These are phyloP conservation scores for Ascochyta pisi DNA, from an alignment of 2,329 filamentous ascomycete genomes.

Conservation along the genomic window DNA sequence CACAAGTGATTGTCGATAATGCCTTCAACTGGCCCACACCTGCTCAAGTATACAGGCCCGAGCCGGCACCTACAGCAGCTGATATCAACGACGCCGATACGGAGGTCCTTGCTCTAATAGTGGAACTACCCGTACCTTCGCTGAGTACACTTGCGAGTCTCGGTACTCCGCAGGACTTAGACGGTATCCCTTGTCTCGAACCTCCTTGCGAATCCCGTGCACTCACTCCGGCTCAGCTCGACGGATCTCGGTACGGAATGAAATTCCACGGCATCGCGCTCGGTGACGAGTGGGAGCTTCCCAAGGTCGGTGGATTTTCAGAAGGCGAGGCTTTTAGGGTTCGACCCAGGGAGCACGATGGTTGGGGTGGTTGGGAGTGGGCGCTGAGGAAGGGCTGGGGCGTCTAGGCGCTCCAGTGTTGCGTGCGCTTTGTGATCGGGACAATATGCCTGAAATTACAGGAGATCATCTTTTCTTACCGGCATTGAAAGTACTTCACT, in stretches of 20 bases:
- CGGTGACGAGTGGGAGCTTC: constrained; percentile 22
- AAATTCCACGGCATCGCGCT: constrained; percentile 21
- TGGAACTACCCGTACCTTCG: constrained; percentile 16
- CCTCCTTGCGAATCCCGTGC: constrained; percentile 21
- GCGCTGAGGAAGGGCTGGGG: constrained; percentile 16
- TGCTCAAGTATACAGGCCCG: constrained; percentile 21
- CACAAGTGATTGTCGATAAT: not conserved
- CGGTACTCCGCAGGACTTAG: not conserved
- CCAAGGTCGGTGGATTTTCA: not conserved
- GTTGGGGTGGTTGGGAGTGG: constrained; percentile 34
- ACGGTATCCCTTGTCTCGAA: not conserved
- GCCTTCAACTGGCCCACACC: constrained; percentile 27
- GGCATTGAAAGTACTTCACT: too few relatives aligned
- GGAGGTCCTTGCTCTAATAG: constrained; percentile 20
- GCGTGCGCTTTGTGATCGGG: not conserved
- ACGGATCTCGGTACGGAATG: constrained; percentile 29
- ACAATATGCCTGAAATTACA: not conserved
- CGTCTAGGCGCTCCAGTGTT: not conserved
- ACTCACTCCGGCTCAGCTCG: constrained; percentile 24
- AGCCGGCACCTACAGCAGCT: constrained; percentile 9
- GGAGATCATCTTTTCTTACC: too few relatives aligned
- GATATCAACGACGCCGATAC: constrained; percentile 22
- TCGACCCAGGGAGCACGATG: constrained; percentile 23
- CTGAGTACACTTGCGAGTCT: constrained; percentile 9
- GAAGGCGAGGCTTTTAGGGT: constrained; percentile 19